Evolutionary conservation across 768 basidiomycete genomes (phyloP).

Genomic region (Termitomyces sp.): DNA sequence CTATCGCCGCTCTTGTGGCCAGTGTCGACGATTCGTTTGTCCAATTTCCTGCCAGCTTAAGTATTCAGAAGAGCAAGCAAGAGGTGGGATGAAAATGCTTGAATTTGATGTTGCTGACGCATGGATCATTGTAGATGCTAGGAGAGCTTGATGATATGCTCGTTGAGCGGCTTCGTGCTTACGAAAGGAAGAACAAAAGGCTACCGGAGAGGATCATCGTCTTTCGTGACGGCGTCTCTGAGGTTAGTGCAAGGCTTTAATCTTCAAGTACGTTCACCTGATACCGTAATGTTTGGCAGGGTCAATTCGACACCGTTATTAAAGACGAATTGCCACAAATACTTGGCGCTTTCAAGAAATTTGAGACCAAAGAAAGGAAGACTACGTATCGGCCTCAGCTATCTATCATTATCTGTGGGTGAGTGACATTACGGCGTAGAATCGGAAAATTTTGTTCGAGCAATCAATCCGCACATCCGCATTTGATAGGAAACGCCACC

Average conservation of each 20-base stretch:
- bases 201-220: slow-evolving; percentile 70
- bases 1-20: slow-evolving; percentile 81
- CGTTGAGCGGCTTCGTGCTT: slow-evolving; percentile 61
- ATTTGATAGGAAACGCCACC: slow-evolving; percentile 56
- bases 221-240: slow-evolving; percentile 82
- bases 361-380: slow-evolving; percentile 38
- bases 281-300: slow-evolving; percentile 36
- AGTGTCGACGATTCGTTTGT: slow-evolving; percentile 67
- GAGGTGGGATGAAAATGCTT: slow-evolving; percentile 28
- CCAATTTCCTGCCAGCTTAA: slow-evolving; percentile 74
- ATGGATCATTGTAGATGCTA: slow-evolving; percentile 56
- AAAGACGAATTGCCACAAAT: slow-evolving; percentile 62
- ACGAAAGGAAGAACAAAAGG: slow-evolving; percentile 47
- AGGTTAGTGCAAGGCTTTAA: slow-evolving; percentile 39
- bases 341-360: slow-evolving; percentile 52
- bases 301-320: slow-evolving; percentile 67
- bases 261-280: neutral
- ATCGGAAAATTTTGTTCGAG: neutral
- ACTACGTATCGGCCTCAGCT: slow-evolving; percentile 56
- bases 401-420: slow-evolving; percentile 77
- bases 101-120: neutral
- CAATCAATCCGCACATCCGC: no score
- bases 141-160: slow-evolving; percentile 65
- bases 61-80: slow-evolving; percentile 58
- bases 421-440: slow-evolving; percentile 6